Percentiles rank a stretch among this genome's conserved stretches.
phyloP scores from a whole-genome alignment of 176 grass and related monocot species.

The Thinopyrum elongatum region DNA sequence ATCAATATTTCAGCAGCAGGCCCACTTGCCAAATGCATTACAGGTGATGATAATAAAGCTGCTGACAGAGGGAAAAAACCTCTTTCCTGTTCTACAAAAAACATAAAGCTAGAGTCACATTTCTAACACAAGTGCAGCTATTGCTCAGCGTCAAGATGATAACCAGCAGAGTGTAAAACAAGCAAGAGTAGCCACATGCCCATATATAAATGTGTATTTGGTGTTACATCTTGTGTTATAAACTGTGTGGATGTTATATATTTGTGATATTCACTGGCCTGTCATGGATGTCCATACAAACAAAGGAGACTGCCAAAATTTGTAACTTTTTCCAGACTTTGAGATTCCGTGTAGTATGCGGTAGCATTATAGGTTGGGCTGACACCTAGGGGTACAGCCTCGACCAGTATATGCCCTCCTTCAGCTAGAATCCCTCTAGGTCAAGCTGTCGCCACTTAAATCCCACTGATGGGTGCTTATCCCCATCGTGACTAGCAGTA shows the following conservation, averaged over 20 bases:
- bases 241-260: neutral
- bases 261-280: neutral
- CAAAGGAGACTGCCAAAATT: neutral
- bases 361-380: slow-evolving; percentile 8
- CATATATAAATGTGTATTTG: neutral
- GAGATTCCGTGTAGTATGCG: neutral
- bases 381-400: neutral
- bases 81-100: slow-evolving; percentile 64
- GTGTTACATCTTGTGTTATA: neutral
- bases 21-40: slow-evolving; percentile 51
- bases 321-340: neutral
- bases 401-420: neutral
- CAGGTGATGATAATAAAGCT: slow-evolving; percentile 77
- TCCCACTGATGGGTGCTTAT: neutral
- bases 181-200: neutral
- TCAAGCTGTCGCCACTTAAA: neutral
- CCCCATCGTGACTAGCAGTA: neutral
- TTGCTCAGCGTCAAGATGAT: neutral
- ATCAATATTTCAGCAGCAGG: slow-evolving; percentile 60
- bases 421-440: neutral
- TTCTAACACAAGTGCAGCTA: slow-evolving; percentile 3
- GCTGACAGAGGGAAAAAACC: slow-evolving; percentile 81
- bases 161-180: neutral
- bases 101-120: slow-evolving; percentile 21
- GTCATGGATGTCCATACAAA: neutral